Evolutionary conservation across 1,284 basidiomycete genomes (phyloP).

Genomic region (Irpex lacteus): DNA sequence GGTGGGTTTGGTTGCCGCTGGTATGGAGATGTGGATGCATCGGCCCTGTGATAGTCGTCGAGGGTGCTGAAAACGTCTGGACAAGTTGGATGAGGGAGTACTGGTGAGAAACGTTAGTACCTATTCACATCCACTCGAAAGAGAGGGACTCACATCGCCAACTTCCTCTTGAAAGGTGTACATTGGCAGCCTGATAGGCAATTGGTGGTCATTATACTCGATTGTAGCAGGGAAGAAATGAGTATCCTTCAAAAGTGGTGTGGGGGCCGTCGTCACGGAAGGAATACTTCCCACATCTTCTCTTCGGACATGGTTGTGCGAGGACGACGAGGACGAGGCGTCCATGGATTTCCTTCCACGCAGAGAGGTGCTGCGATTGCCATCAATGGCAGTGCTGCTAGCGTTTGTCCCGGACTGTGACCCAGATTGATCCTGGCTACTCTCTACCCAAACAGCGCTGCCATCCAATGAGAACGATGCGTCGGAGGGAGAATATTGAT

Average conservation of each 20-base stretch:
- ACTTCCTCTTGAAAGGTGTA: constrained; percentile 91
- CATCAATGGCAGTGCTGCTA: constrained; percentile 18
- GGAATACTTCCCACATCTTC: constrained; percentile 20
- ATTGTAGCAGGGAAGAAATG: constrained; percentile 90
- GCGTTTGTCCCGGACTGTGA: constrained; percentile 18
- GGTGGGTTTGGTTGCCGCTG: constrained; percentile 87
- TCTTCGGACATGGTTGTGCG: constrained; percentile 34
- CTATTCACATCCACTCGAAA: constrained; percentile 3
- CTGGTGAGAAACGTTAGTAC: constrained; percentile 37
- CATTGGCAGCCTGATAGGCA: constrained; percentile 87
- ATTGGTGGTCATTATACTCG: constrained; percentile 71
- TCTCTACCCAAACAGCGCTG: constrained; percentile 78
- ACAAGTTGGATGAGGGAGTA: constrained; percentile 92
- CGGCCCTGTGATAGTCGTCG: constrained; percentile 67
- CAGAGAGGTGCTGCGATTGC: constrained; percentile 19
- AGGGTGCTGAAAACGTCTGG: constrained; percentile 78
- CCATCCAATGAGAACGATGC: constrained; percentile 70
- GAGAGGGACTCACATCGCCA: constrained; percentile 72
- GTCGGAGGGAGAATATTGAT: constrained; percentile 58
- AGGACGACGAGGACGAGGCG: constrained; percentile 68
- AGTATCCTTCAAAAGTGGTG: constrained; percentile 76
- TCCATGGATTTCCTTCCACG: constrained; percentile 69
- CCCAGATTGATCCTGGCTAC: constrained; percentile 35
- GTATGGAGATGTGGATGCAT: constrained; percentile 91
- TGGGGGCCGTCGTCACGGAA: constrained; percentile 17